These are phyloP conservation scores for Ascoidea rubescens DNA, from an alignment of 805 yeast genomes.

Conservation along the genomic window DNA sequence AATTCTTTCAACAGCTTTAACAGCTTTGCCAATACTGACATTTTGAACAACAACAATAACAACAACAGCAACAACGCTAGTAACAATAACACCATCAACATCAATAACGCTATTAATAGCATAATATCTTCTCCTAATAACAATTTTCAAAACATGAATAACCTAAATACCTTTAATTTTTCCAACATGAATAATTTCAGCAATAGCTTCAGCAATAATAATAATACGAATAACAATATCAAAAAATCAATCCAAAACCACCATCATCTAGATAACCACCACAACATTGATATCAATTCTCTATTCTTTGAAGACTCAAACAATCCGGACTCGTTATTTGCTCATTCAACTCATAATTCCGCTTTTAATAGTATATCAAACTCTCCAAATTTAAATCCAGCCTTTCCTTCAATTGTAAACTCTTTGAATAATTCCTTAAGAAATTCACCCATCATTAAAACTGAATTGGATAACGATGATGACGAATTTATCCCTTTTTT, in stretches of 20 bases:
- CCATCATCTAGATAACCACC: not conserved
- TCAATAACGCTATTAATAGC: not conserved
- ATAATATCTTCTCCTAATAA: constrained; percentile 1
- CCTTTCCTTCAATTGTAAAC: constrained; percentile 1
- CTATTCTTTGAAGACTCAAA: not conserved
- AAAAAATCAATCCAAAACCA: not conserved
- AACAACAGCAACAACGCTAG: not conserved
- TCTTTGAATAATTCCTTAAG: constrained; percentile 15
- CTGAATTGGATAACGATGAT: constrained; percentile 23
- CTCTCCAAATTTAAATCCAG: not conserved
- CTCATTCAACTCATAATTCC: not conserved
- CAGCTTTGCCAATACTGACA: too few species aligned
- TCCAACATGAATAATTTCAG: not conserved
- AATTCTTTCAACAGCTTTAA: too few species aligned
- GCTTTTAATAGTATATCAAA: not conserved
- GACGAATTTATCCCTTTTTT: constrained; percentile 16
- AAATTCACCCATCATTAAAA: constrained; percentile 18
- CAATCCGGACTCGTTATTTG: constrained; percentile 2
- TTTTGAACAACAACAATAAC: too few species aligned
- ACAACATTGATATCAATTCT: not conserved
- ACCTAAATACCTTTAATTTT: not conserved
- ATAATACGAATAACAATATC: too few species aligned
- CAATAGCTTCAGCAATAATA: not conserved
- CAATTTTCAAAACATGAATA: not conserved
- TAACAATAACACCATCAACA: not conserved